Base-by-base conservation (phyloP, 441 rosid species). In the Corymbia citriodora region DNA sequence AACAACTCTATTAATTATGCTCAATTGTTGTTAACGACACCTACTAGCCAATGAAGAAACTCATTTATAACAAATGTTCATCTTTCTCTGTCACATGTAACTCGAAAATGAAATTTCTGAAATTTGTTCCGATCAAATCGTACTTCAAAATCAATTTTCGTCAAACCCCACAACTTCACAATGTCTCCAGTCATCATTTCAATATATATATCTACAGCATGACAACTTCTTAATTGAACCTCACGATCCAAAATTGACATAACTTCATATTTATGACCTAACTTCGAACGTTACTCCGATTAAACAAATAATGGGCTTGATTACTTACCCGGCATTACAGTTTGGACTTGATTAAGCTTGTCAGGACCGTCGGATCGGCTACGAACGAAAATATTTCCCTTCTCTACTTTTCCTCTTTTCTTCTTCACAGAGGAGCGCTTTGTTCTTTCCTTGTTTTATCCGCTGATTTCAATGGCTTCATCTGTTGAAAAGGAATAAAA, bases 81-180 rank as follows among this genome's bases (percentile, higher is more conserved):
- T 59, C 14, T 59, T 59, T 23, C 25, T 25, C 1, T 0, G 0
- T 59, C 9, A 29, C 14, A 3, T 2, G 40, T 59, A 25, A 59
- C 65, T 25, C 0, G 3, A 59, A 59, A 14, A 59, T 0, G 0
- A 59, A 59, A 59, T 27, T 59, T 59, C 10, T 0, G 1, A 59
- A 59, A 59, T 59, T 59, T 0, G n/a, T 59, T 59, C 10, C 0
- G 0, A 25, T 10, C 14, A 4, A 59, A 59, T 25, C 3, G 25
- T 59, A 59, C 7, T 25, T 59, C 1, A 0, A 10, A 25, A 59
- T 23, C 14, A 57, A 4, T 6, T 57, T 57, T 57, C 0, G 0
- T 57, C 3, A 57, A 23, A 57, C 25, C 1, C 0, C 0, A 57
- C 1, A 0, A 2, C 63, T 57, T 1, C 14, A 57, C 27, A 57